Percentiles rank a stretch among this genome's conserved stretches.
These are phyloP conservation scores for Phytophthora citricola DNA, from an alignment of 352 stramenopile species.

Conservation along the genomic window DNA sequence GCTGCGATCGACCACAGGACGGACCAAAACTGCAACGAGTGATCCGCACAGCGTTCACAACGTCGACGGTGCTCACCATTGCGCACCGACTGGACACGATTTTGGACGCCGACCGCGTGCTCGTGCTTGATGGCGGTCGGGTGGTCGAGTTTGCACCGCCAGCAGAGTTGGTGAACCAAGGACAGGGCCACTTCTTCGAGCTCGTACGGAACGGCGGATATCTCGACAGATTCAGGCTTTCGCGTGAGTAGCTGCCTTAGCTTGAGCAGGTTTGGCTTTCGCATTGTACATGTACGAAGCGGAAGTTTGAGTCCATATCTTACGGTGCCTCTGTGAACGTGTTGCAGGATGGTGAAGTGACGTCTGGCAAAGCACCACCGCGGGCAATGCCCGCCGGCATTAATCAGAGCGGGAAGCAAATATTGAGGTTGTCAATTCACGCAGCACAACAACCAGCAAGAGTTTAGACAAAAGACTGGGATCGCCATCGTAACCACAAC, in stretches of 20 bases:
- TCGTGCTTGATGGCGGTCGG: not conserved
- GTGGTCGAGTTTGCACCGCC: conserved; percentile 3
- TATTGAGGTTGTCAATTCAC: not conserved
- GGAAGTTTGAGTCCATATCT: not conserved
- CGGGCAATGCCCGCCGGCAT: not conserved
- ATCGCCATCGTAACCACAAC: no score
- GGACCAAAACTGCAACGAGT: not conserved
- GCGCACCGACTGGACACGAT: not conserved
- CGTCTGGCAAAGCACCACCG: not conserved
- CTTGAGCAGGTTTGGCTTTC: no score
- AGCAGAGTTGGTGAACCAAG: not conserved
- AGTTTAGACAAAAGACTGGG: not conserved
- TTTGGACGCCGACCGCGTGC: not conserved
- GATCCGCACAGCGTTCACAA: not conserved
- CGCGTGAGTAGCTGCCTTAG: no score
- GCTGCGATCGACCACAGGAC: conserved; percentile 13
- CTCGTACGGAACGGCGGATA: not conserved
- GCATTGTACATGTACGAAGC: not conserved
- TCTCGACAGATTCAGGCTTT: not conserved
- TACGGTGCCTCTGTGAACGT: conserved; percentile 1
- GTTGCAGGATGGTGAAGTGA: conserved; percentile 13
- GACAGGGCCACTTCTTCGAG: not conserved
- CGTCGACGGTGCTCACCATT: conserved; percentile 4
- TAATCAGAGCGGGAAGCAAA: not conserved
- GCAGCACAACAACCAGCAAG: conserved; percentile 4